Conservation (phyloP, 768 basidiomycete species). For the Trametes meyenii region DNA sequence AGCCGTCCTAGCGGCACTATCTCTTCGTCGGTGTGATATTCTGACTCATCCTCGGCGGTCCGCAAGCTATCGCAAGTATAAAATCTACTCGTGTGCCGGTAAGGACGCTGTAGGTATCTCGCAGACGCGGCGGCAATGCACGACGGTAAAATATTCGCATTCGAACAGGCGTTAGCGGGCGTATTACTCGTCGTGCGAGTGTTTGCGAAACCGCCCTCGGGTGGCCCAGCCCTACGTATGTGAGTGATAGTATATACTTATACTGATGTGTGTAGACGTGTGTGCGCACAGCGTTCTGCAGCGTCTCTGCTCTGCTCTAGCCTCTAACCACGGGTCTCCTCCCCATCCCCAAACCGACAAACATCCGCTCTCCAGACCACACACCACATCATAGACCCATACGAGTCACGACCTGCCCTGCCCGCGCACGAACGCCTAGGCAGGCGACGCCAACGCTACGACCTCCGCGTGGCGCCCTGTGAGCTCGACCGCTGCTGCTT, state of each 20-base stretch:
- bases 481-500: slow-evolving; percentile 1
- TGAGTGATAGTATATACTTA: not conserved
- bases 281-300: not conserved
- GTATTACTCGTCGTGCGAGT: not conserved
- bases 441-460: slow-evolving; percentile 16
- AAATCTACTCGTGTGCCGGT: not conserved
- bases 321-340: too few relatives aligned
- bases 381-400: not conserved
- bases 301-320: too few relatives aligned
- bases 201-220: too few relatives aligned
- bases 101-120: too few relatives aligned
- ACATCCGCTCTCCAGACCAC: not conserved
- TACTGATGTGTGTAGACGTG: not conserved
- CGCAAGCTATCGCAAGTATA: too few relatives aligned
- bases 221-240: too few relatives aligned
- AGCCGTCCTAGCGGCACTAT: not conserved
- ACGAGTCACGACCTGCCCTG: not conserved
- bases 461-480: not conserved
- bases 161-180: too few relatives aligned
- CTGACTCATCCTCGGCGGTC: not conserved
- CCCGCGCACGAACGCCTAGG: not conserved
- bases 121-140: too few relatives aligned
- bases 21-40: not conserved
- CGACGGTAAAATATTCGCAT: too few relatives aligned
- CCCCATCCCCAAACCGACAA: too few relatives aligned